Percentiles rank a stretch among this genome's conserved stretches.
Conservation (phyloP, 305 asterid genomes). For the Withania somnifera region DNA sequence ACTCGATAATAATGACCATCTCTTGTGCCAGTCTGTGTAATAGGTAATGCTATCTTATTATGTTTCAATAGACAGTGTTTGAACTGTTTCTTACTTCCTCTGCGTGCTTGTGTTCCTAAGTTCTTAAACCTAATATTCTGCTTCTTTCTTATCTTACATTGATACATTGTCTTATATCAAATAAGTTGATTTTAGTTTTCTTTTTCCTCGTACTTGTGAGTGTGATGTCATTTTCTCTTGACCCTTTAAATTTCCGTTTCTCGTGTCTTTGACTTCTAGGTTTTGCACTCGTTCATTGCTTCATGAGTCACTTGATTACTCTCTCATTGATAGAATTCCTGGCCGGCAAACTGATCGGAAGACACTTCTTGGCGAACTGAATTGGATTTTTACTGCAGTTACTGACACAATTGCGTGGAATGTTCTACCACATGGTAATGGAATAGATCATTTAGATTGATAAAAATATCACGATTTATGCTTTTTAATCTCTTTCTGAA, state of each 20-base stretch:
- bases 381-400: constrained; percentile 99
- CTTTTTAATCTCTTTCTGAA: constrained; percentile 14
- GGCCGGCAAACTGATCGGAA: constrained; percentile 99
- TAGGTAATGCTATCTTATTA: not conserved
- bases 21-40: not conserved
- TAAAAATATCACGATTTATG: not conserved
- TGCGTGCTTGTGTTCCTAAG: not conserved
- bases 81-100: not conserved
- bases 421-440: constrained; percentile 95
- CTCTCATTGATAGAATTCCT: constrained; percentile 90
- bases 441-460: not conserved
- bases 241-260: not conserved
- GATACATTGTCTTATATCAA: not conserved
- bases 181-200: not conserved
- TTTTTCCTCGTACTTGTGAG: not conserved
- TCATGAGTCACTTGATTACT: constrained; percentile 73
- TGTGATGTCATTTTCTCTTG: not conserved
- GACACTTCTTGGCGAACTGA: constrained; percentile 98
- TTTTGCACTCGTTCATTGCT: constrained; percentile 89
- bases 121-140: not conserved
- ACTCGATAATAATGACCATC: not conserved
- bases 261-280: constrained; percentile 35
- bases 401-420: constrained; percentile 99
- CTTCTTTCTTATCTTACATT: not conserved
- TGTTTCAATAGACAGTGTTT: not conserved